These are phyloP conservation scores for Exophiala xenobiotica DNA, from an alignment of 2,329 filamentous ascomycete genomes.

Conservation along the genomic window DNA sequence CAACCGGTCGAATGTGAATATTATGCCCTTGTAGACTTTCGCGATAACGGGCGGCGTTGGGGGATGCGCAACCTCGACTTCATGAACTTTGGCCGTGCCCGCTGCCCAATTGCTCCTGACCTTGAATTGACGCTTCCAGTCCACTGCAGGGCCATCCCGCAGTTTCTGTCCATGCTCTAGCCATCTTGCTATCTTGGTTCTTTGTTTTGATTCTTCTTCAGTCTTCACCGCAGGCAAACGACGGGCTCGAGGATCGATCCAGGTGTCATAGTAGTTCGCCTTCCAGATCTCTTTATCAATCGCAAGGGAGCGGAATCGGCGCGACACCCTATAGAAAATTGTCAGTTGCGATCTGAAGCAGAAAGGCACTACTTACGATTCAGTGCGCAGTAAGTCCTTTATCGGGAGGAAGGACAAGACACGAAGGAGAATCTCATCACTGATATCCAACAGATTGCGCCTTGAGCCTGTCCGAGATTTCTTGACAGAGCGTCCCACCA, in stretches of 20 bases:
- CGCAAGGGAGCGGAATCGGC: constrained; percentile 69
- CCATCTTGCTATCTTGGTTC: constrained; percentile 60
- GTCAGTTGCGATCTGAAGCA: background rate
- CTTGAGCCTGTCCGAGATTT: constrained; percentile 19
- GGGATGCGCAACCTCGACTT: constrained; percentile 64
- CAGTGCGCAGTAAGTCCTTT: constrained; percentile 63
- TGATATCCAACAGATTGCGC: constrained; percentile 64
- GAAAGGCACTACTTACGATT: constrained; percentile 48
- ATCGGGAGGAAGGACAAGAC: constrained; percentile 77
- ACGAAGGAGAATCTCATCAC: constrained; percentile 83
- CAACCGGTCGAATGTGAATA: constrained; percentile 70
- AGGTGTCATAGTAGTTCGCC: constrained; percentile 79
- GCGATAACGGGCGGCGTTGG: constrained; percentile 66
- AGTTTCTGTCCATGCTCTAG: constrained; percentile 60
- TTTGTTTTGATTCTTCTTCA: constrained; percentile 39
- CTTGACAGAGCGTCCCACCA: constrained; percentile 4
- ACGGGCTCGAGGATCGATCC: constrained; percentile 17
- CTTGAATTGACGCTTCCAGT: constrained; percentile 89
- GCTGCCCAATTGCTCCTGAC: constrained; percentile 87
- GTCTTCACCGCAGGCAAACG: constrained; percentile 23
- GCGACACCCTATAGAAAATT: constrained; percentile 63
- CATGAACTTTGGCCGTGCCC: constrained; percentile 76
- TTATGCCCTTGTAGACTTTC: constrained; percentile 72
- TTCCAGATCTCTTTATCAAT: constrained; percentile 90
- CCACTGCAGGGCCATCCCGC: constrained; percentile 51